A percentile compares a stretch with the other conserved stretches of the same genome.
These are phyloP conservation scores for Abelmoschus esculentus DNA, from an alignment of 345 rosid species.

Conservation along the genomic window DNA sequence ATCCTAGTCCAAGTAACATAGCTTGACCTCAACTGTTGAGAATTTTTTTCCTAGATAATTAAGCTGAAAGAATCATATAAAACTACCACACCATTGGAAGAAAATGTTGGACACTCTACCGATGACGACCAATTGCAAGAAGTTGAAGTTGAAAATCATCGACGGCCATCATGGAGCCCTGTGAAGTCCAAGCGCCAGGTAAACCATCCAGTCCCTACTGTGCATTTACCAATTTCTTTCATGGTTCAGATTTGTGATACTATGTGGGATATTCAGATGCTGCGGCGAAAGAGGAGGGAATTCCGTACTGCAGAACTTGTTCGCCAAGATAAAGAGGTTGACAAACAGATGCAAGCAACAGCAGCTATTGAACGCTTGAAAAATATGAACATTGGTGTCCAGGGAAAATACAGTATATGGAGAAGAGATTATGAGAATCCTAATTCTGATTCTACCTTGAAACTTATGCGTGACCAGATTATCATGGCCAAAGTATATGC, in stretches of 20 bases:
- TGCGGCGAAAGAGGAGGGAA: constrained; percentile 56
- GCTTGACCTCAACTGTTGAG: constrained; percentile 9
- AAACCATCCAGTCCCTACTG: constrained; percentile 22
- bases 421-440: constrained; percentile 85
- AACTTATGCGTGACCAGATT: constrained; percentile 93
- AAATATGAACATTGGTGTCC: constrained; percentile 42
- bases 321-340: constrained; percentile 52
- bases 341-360: constrained; percentile 37
- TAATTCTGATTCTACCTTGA: constrained; percentile 74
- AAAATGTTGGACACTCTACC: constrained; percentile 21
- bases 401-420: constrained; percentile 85
- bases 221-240: constrained; percentile 6
- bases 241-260: constrained; percentile 21
- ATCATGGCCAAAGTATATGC: constrained; percentile 96
- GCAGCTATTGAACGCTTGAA: constrained; percentile 55
- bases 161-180: constrained; percentile 41
- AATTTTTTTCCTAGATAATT: constrained; percentile 22
- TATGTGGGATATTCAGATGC: constrained; percentile 31
- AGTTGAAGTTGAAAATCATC: constrained; percentile 25
- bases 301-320: constrained; percentile 56
- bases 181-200: constrained; percentile 84
- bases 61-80: constrained; percentile 29
- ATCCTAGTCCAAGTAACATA: too few species aligned
- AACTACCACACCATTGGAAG: constrained; percentile 26
- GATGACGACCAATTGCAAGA: constrained; percentile 24